Evolutionary conservation across 768 basidiomycete species (phyloP), one percentile per base, ranked within the genome.

Genomic region (Pleurotus giganteus): DNA sequence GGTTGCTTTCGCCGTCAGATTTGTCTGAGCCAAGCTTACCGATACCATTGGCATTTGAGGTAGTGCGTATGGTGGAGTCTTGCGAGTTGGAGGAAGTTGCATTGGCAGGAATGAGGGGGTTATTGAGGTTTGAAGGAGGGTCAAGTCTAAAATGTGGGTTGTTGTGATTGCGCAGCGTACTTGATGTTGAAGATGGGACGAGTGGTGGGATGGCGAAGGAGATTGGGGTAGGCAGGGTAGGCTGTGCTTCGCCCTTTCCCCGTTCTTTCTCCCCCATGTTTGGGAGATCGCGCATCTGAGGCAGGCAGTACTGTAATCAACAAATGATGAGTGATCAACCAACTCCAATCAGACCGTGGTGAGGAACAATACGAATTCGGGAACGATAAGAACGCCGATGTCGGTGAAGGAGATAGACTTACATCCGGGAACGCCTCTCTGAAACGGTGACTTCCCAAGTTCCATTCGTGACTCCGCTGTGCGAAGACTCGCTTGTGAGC

Each of bases 251-350:
- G 65, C 80, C 64, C 51, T 75, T 79, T 7, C 85, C 88, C 24
- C 82, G 79, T 61, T 89, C 89, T 60, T 79, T 84, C 68, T 89
- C 79, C 19, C 88, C 94, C 96, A 98, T 98, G 71, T 97, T 97
- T 0, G 96, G 96, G 26, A 95, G 70, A 64, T 94, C 86, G 42
- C 77, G 83, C 64, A 83, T 78, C 15, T 73, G 71, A 9, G 83
- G 76, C 27, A 78, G 75, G 63, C 88, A 89, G 63, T 90, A 91
- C 88, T 98, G 63, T 44, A 62, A 32, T 36, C 52, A 59, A 32
- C 42, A 57, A 36, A 64, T 54, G 42, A 42, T 29, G 6, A 46
- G 13, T 54, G 47, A 55, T 55, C 26, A 26, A 6, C 27, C 53
- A 34, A 28, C 51, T 34, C 8, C 36, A 34, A 39, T 49, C 27